Evolutionary conservation across 1,139 yeast genomes (phyloP).

Genomic region (Hyphopichia fennica): DNA sequence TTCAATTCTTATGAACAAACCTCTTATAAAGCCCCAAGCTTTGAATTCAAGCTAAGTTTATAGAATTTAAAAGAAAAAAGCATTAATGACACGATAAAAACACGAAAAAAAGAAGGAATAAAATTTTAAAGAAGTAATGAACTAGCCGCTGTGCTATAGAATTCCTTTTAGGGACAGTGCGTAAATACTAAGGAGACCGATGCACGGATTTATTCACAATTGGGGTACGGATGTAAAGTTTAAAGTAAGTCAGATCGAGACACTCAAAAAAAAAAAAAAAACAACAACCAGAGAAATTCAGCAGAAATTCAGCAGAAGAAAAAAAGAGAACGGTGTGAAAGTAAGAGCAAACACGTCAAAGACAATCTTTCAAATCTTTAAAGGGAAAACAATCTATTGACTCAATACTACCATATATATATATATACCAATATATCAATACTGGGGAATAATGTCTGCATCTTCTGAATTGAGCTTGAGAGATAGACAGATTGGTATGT

Average conservation of each 20-base stretch:
- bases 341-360: background rate
- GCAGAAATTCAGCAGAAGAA: too few species aligned
- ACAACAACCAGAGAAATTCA: background rate
- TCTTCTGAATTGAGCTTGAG: slow-evolving; percentile 25
- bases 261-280: background rate
- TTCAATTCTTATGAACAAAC: too few species aligned
- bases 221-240: background rate
- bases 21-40: too few species aligned
- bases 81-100: too few species aligned
- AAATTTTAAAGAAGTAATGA: background rate
- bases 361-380: background rate
- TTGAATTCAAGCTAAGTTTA: too few species aligned
- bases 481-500: slow-evolving; percentile 33
- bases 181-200: background rate
- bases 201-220: background rate
- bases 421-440: background rate
- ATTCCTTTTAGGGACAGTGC: background rate
- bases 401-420: background rate
- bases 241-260: too few species aligned
- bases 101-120: too few species aligned
- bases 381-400: background rate
- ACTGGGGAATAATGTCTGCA: slow-evolving; percentile 14
- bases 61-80: too few species aligned
- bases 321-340: too few species aligned
- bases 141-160: background rate